A percentile compares a stretch with the other conserved stretches of the same genome.
phyloP scores from a whole-genome alignment of 306 rosid genomes.

The Vachellia collinsii region DNA sequence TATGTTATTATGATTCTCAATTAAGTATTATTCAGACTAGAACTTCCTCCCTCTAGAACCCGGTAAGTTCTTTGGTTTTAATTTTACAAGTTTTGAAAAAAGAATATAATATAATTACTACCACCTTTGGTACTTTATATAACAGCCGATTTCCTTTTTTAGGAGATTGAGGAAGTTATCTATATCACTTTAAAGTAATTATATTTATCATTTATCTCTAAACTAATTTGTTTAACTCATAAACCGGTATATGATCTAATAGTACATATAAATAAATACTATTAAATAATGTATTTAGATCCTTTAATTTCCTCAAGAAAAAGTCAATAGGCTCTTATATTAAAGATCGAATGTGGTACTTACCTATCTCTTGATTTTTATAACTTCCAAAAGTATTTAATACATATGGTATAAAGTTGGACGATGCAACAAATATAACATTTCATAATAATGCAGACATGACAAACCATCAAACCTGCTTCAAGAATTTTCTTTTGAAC shows the following conservation, averaged over 20 bases:
- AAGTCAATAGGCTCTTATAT: not conserved
- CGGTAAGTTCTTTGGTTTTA: not conserved
- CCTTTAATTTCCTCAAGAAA: too few species aligned
- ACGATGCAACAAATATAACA: not conserved
- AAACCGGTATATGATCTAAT: too few species aligned
- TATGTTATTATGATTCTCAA: too few species aligned
- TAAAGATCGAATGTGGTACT: too few species aligned
- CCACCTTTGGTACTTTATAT: too few species aligned
- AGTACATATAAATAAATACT: too few species aligned
- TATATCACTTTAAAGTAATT: too few species aligned
- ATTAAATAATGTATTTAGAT: not conserved
- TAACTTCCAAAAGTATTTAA: not conserved
- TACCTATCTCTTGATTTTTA: not conserved
- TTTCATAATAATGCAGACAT: too few species aligned
- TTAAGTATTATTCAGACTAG: too few species aligned
- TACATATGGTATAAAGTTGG: not conserved
- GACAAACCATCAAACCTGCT: constrained; percentile 49
- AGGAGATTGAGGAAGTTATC: not conserved
- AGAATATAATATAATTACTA: not conserved
- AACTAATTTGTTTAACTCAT: too few species aligned
- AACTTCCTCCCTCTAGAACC: too few species aligned
- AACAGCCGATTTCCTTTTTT: not conserved
- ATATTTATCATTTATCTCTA: too few species aligned
- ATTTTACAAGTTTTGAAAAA: not conserved
- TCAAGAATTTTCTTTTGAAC: constrained; percentile 63